phyloP scores from a whole-genome alignment of 257 asterid species.

The Forsythia viridissima region DNA sequence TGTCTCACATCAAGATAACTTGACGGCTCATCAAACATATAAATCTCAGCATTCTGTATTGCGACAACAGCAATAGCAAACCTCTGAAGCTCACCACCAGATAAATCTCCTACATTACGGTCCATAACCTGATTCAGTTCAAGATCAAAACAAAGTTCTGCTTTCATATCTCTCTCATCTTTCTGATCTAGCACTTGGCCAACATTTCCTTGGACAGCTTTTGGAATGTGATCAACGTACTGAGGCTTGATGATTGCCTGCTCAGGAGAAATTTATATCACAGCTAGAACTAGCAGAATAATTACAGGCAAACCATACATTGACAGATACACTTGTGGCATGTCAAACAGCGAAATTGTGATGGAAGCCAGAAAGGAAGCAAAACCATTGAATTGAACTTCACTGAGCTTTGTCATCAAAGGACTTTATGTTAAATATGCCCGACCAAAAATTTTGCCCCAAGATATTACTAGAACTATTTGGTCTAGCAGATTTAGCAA shows the following conservation, averaged over 20 bases:
- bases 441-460: no score
- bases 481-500: no score
- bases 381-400: not conserved
- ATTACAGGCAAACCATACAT: not conserved
- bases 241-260: conserved; percentile 98
- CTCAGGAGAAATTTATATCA: conserved; percentile 8
- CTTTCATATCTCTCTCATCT: conserved; percentile 87
- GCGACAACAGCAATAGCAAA: conserved; percentile 98
- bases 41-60: conserved; percentile 92
- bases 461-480: no score
- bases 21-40: conserved; percentile 99
- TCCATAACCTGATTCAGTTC: conserved; percentile 93
- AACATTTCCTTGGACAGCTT: conserved; percentile 98
- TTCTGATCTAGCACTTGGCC: conserved; percentile 96
- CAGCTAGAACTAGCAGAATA: conserved; percentile 2
- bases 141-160: conserved; percentile 71
- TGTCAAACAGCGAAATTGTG: not conserved
- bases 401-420: not conserved
- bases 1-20: conserved; percentile 99
- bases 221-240: conserved; percentile 97
- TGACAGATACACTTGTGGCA: not conserved
- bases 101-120: conserved; percentile 94
- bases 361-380: not conserved
- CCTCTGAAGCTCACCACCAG: conserved; percentile 99
- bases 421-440: not conserved